Conservation (phyloP, 2,329 filamentous ascomycete species). For the Botrytis byssoidea region DNA sequence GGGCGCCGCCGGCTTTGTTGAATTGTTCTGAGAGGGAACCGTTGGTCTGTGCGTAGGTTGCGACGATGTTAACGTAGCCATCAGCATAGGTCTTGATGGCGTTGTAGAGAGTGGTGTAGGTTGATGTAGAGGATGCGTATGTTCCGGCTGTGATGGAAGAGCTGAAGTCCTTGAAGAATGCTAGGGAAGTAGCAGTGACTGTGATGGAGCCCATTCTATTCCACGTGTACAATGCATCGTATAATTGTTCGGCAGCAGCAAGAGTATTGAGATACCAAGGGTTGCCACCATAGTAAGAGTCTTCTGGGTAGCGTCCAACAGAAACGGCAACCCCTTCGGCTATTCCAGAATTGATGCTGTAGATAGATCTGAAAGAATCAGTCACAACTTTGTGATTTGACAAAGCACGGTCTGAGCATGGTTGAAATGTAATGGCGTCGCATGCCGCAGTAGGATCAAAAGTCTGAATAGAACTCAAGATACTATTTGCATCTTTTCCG, state of each 20-base stretch:
- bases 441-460: conserved; percentile 69
- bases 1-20: conserved; percentile 50
- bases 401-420: conserved; percentile 54
- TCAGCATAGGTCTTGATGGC: conserved; percentile 64
- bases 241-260: conserved; percentile 77
- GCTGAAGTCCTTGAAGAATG: conserved; percentile 69
- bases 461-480: conserved; percentile 64
- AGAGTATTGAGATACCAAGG: conserved; percentile 79
- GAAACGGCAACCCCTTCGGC: conserved; percentile 57
- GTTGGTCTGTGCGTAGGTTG: conserved; percentile 52
- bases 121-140: conserved; percentile 58
- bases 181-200: conserved; percentile 61
- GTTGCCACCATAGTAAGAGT: conserved; percentile 74
- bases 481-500: conserved; percentile 70
- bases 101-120: conserved; percentile 60
- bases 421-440: conserved; percentile 72
- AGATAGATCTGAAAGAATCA: conserved; percentile 71
- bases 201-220: conserved; percentile 59
- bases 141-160: conserved; percentile 59
- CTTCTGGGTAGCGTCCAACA: conserved; percentile 68
- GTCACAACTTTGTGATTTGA: conserved; percentile 74
- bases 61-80: conserved; percentile 50
- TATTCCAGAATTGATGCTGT: conserved; percentile 67
- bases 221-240: conserved; percentile 74
- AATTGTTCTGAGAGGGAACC: conserved; percentile 71